Evolutionary conservation across 345 rosid species (phyloP), one percentile per base, ranked within the genome.

Genomic region (Salix caprea): DNA sequence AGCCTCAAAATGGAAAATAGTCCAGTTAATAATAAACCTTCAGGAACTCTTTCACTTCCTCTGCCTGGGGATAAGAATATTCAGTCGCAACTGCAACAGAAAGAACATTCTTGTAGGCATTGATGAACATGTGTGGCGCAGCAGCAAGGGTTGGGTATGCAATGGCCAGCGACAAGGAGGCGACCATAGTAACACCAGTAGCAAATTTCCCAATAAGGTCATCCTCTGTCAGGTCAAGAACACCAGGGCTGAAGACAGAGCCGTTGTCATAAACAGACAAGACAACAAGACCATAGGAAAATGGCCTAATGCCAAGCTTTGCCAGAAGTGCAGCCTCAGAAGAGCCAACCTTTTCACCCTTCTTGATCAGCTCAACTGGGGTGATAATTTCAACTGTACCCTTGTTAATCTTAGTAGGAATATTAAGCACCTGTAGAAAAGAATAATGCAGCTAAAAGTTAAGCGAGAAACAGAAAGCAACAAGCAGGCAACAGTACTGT

Each of bases 331-430:
- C 98, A 71, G 98, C 98, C 82, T 95, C 99, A 21, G 99, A 93
- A 62, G 99, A 95, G 23, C 98, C 98, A 36, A 93, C 98, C 83
- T 95, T 93, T 21, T 95, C 99, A 6, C 99, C 99, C 86, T 95
- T 93, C 91, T 85, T 95, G 78, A 93, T 90, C 65, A 95, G 92
- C 84, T 95, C 98, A 70, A 95, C 98, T 2, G 96, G 91, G 70
- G 98, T 90, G 74, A 95, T 89, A 77, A 95, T 95, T 88, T 95
- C 99, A 5, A 95, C 98, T 36, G 97, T 91, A 77, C 99, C 99
- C 92, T 95, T 95, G 91, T 95, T 95, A 89, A 95, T 95, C 86
- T 95, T 95, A 61, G 99, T 95, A 1, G 99, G 97, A 67, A 95
- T 95, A 81, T 95, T 95, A 12, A 95, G 94, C 75, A 95, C 97